phyloP scores from a whole-genome alignment of 2,329 filamentous ascomycete genomes.

The Colletotrichum tabaci region DNA sequence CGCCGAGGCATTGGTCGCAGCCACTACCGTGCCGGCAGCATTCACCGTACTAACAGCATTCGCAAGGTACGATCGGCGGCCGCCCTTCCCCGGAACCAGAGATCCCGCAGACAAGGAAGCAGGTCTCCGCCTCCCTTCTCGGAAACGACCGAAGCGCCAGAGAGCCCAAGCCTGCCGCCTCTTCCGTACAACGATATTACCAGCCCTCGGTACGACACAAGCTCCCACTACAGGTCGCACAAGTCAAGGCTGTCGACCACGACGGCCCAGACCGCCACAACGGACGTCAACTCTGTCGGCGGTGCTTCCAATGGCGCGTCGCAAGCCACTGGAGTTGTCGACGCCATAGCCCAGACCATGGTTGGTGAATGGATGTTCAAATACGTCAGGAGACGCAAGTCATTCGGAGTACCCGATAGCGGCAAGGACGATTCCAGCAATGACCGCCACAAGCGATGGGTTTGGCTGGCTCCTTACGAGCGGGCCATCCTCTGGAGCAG shows the following conservation, averaged over 20 bases:
- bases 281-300: slow-evolving; percentile 51
- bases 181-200: slow-evolving; percentile 81
- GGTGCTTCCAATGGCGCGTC: slow-evolving; percentile 69
- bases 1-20: slow-evolving; percentile 64
- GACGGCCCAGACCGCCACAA: slow-evolving; percentile 65
- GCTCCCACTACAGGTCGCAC: slow-evolving; percentile 61
- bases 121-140: slow-evolving; percentile 77
- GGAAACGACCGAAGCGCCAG: slow-evolving; percentile 75
- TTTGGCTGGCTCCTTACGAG: slow-evolving; percentile 98
- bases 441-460: slow-evolving; percentile 95
- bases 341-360: slow-evolving; percentile 98
- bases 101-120: slow-evolving; percentile 66
- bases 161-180: slow-evolving; percentile 81
- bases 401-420: slow-evolving; percentile 84
- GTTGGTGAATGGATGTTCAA: slow-evolving; percentile 98
- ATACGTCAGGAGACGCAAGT: slow-evolving; percentile 88
- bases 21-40: slow-evolving; percentile 64
- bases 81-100: slow-evolving; percentile 73
- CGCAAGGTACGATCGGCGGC: slow-evolving; percentile 90
- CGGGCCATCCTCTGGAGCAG: slow-evolving; percentile 97
- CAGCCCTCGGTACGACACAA: slow-evolving; percentile 62
- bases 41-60: slow-evolving; percentile 73
- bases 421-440: slow-evolving; percentile 80
- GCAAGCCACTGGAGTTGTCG: slow-evolving; percentile 86
- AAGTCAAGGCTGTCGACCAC: slow-evolving; percentile 74